Evolutionary conservation across 805 yeast genomes (phyloP).

Genomic region (Saturnispora dispora): DNA sequence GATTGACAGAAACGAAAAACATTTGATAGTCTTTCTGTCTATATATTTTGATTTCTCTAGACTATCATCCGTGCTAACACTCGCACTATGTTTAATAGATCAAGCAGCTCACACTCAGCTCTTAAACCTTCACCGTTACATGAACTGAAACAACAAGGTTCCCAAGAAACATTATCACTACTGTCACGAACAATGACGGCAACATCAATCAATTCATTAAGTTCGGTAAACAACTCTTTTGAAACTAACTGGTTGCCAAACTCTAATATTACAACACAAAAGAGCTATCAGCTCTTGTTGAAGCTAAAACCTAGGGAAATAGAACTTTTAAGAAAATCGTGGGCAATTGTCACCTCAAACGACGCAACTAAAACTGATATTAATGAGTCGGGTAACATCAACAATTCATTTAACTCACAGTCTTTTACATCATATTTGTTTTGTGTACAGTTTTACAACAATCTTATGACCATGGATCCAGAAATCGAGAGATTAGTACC

Average conservation of each 20-base stretch:
- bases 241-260: conserved; percentile 29
- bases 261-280: conserved; percentile 22
- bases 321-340: conserved; percentile 36
- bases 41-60: not conserved
- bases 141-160: not conserved
- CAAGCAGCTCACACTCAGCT: not conserved
- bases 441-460: conserved; percentile 69
- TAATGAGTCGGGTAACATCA: not conserved
- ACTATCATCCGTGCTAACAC: not conserved
- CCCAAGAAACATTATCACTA: conserved; percentile 14
- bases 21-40: not conserved
- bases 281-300: conserved; percentile 18
- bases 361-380: conserved; percentile 7
- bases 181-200: conserved; percentile 21
- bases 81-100: not conserved
- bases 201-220: conserved; percentile 20
- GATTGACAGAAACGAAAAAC: not conserved
- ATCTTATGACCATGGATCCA: conserved; percentile 53
- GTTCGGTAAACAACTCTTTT: conserved; percentile 21
- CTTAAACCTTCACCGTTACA: not conserved
- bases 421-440: conserved; percentile 51
- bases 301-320: conserved; percentile 31
- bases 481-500: conserved; percentile 59
- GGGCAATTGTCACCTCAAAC: conserved; percentile 32
- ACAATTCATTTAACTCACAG: conserved; percentile 14